Base-by-base conservation (phyloP, 2,329 filamentous ascomycete genomes). In the Chaetomium sp. region DNA sequence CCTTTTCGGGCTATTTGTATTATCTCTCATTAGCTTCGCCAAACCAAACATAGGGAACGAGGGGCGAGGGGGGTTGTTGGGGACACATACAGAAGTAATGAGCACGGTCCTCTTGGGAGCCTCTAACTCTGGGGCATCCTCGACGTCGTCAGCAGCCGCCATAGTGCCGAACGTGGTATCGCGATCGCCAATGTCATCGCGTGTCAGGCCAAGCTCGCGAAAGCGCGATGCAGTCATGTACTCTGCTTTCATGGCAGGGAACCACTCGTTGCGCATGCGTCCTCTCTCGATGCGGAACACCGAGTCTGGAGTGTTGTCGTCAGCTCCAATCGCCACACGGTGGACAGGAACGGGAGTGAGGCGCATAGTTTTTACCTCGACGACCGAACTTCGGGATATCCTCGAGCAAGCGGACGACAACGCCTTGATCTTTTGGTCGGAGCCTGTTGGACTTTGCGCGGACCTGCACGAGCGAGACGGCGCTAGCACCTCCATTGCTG, bases 381-480 rank as follows among this genome's bases (percentile, higher is more conserved):
- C 77, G 76, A 6, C 79, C 80, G 64, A 77, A 81, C 23, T 74
- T 73, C 25, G 72, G 71, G 16, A 82, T 75, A 63, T 81, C 76
- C 61, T 75, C 66, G 9, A 81, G 72, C 66, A 82, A 73, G 27
- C 79, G 78, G 70, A 82, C 79, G 23, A 80, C 74, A 13, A 81
- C 78, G 65, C 79, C 79, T 65, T 76, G 70, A 64, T 80, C 77
- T 57, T 74, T 73, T 49, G 75, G 72, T 61, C 75, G 74, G 64
- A 74, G 71, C 56, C 74, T 72, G 57, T 72, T 76, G 67, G 75
- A 75, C 72, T 74, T 79, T 38, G 74, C 73, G 62, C 79, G 79
- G 56, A 73, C 70, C 69, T 78, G 77, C 57, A 69, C 71, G 29
- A 73, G 65, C 45, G 72, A 65, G 33, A 72, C 63, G 49, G 72